phyloP scores from a whole-genome alignment of 2,329 filamentous ascomycete species.

The Colletotrichum tabaci region DNA sequence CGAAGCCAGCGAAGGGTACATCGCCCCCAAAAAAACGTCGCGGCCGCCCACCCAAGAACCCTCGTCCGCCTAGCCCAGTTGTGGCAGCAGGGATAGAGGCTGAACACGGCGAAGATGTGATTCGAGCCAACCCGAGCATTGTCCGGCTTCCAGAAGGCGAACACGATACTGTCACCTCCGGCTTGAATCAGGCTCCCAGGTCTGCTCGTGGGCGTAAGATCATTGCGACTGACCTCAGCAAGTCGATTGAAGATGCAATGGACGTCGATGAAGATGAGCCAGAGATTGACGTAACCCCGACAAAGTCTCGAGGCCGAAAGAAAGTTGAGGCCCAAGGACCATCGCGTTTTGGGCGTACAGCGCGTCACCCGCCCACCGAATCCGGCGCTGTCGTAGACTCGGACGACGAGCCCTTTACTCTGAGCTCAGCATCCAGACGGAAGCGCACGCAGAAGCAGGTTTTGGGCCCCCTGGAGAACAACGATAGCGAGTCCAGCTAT shows the following conservation, averaged over 20 bases:
- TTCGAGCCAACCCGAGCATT: slow-evolving; percentile 15
- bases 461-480: slow-evolving; percentile 15
- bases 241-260: slow-evolving; percentile 24
- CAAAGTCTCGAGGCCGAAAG: slow-evolving; percentile 20
- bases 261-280: slow-evolving; percentile 26
- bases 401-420: slow-evolving; percentile 12
- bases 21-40: slow-evolving; percentile 36
- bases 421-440: slow-evolving; percentile 9
- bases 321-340: slow-evolving; percentile 14
- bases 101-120: slow-evolving; percentile 16
- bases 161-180: slow-evolving; percentile 28
- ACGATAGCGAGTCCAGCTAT: slow-evolving; percentile 38
- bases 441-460: slow-evolving; percentile 4
- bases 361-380: neutral
- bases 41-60: slow-evolving; percentile 37
- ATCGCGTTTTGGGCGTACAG: slow-evolving; percentile 6
- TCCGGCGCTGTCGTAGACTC: slow-evolving; percentile 15
- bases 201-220: slow-evolving; percentile 35
- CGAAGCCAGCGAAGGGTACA: neutral
- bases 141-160: slow-evolving; percentile 7
- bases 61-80: slow-evolving; percentile 22
- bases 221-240: slow-evolving; percentile 1
- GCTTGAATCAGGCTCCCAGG: slow-evolving; percentile 17
- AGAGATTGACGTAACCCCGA: slow-evolving; percentile 16
- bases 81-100: neutral